Base-by-base conservation (phyloP, 345 rosid species). In the Gossypium raimondii region DNA sequence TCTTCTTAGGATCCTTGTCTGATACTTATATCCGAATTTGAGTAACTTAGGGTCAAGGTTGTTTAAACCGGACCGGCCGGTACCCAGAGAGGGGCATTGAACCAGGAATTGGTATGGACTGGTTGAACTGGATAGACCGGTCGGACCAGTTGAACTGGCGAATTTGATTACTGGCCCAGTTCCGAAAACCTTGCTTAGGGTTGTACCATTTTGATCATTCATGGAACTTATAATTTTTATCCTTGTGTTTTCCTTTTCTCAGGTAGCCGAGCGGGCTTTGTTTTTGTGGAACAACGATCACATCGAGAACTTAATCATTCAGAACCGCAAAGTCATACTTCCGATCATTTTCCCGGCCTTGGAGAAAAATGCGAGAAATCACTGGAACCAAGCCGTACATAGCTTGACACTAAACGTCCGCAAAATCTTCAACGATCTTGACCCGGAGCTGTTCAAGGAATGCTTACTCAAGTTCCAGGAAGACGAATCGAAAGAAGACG, bases 261-360 rank as follows among this genome's bases (percentile, higher is more conserved):
- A 89, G 94, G 94, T 89, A 56, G 94, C 94, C n/a, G 94, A 89
- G 75, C 81, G 89, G 75, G 90, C 94, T 61, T 81, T 89, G 74
- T 87, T 83, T 82, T 81, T 87, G 78, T 89, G 94, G 94, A 86
- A 89, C 84, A 89, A 87, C 55, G 90, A 89, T 80, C 94, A 87
- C 70, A 89, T 86, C 53, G 89, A 86, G 82, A 88, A 81, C 78
- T 72, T 89, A 71, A 86, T 89, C 62, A 88, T 82, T 75, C 89
- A 84, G 72, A 89, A 85, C 75, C 84, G 83, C 41, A 84, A 77
- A 48, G 80, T 81, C n/a, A 84, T 87, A 77, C 83, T 87, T 76
- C 90, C 90, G 53, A 83, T 87, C 6, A 79, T 89, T 77, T 85
- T 89, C 27, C 86, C 92, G n/a, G 85, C 92, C 57, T 73, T 89